A percentile compares a stretch with the other conserved stretches of the same genome.
Evolutionary conservation across 202 grass and related monocot genomes (phyloP).

Genomic region (Digitaria exilis): DNA sequence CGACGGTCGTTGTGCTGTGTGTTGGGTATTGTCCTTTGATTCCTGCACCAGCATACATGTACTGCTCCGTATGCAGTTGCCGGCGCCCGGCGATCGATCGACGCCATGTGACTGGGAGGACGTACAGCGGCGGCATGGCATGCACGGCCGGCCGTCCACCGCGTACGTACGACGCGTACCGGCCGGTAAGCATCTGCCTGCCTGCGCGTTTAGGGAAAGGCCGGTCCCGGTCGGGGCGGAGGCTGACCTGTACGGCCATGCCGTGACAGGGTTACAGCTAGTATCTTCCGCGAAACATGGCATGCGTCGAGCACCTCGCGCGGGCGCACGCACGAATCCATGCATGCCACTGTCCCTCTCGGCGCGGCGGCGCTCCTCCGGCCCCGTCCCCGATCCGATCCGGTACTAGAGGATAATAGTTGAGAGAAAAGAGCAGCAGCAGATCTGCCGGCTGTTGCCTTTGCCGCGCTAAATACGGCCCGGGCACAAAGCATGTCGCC

Average conservation of each 20-base stretch:
- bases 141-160: neutral
- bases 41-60: neutral
- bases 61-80: neutral
- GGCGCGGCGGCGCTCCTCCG: neutral
- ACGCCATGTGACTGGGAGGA: neutral
- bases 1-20: neutral
- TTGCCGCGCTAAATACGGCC: constrained; percentile 13
- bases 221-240: neutral
- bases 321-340: neutral
- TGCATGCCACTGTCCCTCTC: neutral
- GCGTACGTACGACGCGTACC: too few species aligned
- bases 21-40: neutral
- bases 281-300: neutral
- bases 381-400: too few species aligned
- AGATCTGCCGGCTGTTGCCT: neutral
- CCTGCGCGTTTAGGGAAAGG: too few species aligned
- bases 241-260: constrained; percentile 9
- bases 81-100: too few species aligned
- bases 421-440: neutral
- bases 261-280: neutral
- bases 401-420: neutral
- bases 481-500: neutral
- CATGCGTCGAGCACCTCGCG: neutral
- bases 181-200: neutral
- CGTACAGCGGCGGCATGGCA: neutral